Evolutionary conservation across 1,139 yeast species (phyloP), one percentile per base, ranked within the genome.

Genomic region (Suhomyces chickasaworum): DNA sequence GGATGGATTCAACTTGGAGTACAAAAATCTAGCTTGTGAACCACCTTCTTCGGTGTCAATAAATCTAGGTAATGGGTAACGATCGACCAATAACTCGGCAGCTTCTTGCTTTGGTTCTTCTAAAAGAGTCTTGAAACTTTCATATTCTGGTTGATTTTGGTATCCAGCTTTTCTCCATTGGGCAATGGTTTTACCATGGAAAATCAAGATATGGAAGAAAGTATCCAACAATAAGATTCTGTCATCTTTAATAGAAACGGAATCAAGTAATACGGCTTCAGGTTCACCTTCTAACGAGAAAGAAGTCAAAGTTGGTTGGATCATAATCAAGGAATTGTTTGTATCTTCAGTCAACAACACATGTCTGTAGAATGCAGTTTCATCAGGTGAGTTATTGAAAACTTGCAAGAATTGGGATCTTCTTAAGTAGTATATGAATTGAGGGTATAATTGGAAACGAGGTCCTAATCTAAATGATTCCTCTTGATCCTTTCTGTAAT

Each of bases 31-130:
- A 2, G 98, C 98, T 73, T 93, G 99, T 23, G 97, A 90, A 44
- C 97, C 97, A 61, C 98, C 97, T 59, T 90, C 97, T 64, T 91
- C 97, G 46, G 97, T 90, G 59, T 91, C 97, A 57, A 91, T 89
- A 65, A 89, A 93, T 70, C 98, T 83, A 42, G 99, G 99, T 61
- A 93, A 78, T 59, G 99, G 99, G 82, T 89, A 93, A 67, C 99
- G 83, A 63, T 93, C 98, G 30, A 87, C 83, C 61, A 93, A 81
- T 54, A 93, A 75, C 56, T 87, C 91, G 4, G 96, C 95, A 23
- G 97, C 98, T 69, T 93, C 99, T 50, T 81, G 81, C 61, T 89
- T 86, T 43, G 99, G 97, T 53, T 87, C 95, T 48, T 88, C 95
- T 58, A 93, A 80, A 65, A 93, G 80, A 49, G 81, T 82, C 66